phyloP scores from a whole-genome alignment of 441 rosid genomes.

The Erysimum cheiri region DNA sequence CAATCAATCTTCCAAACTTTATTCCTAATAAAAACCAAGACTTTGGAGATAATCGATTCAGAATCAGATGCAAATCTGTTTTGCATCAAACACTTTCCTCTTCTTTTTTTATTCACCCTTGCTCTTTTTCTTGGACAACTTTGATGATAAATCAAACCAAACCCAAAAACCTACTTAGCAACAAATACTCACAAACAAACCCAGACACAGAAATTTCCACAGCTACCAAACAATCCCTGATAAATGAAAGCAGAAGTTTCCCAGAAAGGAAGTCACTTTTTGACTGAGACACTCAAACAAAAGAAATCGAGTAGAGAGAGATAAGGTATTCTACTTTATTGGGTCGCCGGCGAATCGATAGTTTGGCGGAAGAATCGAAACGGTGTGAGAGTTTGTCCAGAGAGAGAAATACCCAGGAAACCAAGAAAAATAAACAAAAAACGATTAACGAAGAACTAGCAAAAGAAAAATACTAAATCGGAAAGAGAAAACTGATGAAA shows the following conservation, averaged over 20 bases:
- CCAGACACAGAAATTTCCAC: slow-evolving; percentile 34
- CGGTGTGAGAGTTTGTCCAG: slow-evolving; percentile 33
- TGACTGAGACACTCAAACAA: slow-evolving; percentile 20
- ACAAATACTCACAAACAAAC: slow-evolving; percentile 19
- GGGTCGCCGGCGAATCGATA: slow-evolving; percentile 2
- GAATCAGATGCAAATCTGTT: slow-evolving; percentile 30
- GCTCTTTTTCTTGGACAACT: not conserved
- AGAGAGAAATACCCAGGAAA: slow-evolving; percentile 41
- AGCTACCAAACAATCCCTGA: slow-evolving; percentile 30
- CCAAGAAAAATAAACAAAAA: slow-evolving; percentile 5
- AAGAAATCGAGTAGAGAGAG: not conserved
- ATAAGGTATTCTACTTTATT: not conserved
- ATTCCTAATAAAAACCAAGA: slow-evolving; percentile 23
- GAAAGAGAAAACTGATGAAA: slow-evolving; percentile 18
- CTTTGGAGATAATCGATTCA: slow-evolving; percentile 29
- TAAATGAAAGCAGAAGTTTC: not conserved
- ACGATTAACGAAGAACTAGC: slow-evolving; percentile 4
- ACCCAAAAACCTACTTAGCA: slow-evolving; percentile 10
- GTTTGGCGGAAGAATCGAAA: slow-evolving; percentile 41
- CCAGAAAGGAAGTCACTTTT: slow-evolving; percentile 42
- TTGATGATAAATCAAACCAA: slow-evolving; percentile 49
- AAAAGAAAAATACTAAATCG: slow-evolving; percentile 34
- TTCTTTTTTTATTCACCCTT: not conserved
- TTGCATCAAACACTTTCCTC: slow-evolving; percentile 23
- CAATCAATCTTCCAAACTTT: slow-evolving; percentile 9